phyloP scores from a whole-genome alignment of 768 basidiomycete species.

The Daedaleopsis nitida region DNA sequence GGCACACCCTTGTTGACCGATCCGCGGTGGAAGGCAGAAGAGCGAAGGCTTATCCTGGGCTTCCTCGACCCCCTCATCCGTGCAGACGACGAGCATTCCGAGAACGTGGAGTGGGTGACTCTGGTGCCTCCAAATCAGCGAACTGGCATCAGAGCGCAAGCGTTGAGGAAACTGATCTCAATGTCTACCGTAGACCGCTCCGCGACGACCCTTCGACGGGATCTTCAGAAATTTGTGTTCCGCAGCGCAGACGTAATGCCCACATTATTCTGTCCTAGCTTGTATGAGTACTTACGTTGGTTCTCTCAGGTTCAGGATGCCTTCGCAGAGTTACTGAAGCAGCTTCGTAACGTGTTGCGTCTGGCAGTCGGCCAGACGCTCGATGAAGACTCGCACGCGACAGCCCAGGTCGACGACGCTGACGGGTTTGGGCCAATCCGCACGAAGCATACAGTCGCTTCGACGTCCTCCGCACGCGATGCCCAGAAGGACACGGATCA shows the following conservation, averaged over 20 bases:
- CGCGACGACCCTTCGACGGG: slow-evolving; percentile 31
- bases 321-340: slow-evolving; percentile 33
- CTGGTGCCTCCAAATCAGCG: slow-evolving; percentile 46
- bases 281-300: not conserved
- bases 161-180: slow-evolving; percentile 41
- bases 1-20: slow-evolving; percentile 42
- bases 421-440: slow-evolving; percentile 63
- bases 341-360: slow-evolving; percentile 46
- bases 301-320: slow-evolving; percentile 54
- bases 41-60: slow-evolving; percentile 65
- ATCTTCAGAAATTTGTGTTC: slow-evolving; percentile 64
- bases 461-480: not conserved
- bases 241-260: slow-evolving; percentile 62
- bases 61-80: slow-evolving; percentile 67
- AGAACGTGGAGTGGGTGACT: slow-evolving; percentile 40
- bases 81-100: slow-evolving; percentile 33
- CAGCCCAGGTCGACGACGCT: slow-evolving; percentile 42
- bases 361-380: slow-evolving; percentile 34
- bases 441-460: slow-evolving; percentile 28
- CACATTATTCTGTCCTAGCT: not conserved
- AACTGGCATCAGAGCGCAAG: slow-evolving; percentile 66
- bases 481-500: not conserved
- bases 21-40: slow-evolving; percentile 56
- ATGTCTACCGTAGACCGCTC: slow-evolving; percentile 14
- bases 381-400: slow-evolving; percentile 24